Percentiles rank a stretch among this genome's conserved stretches.
Conservation (phyloP, 2,329 filamentous ascomycete genomes). For the Lithohypha guttulata region DNA sequence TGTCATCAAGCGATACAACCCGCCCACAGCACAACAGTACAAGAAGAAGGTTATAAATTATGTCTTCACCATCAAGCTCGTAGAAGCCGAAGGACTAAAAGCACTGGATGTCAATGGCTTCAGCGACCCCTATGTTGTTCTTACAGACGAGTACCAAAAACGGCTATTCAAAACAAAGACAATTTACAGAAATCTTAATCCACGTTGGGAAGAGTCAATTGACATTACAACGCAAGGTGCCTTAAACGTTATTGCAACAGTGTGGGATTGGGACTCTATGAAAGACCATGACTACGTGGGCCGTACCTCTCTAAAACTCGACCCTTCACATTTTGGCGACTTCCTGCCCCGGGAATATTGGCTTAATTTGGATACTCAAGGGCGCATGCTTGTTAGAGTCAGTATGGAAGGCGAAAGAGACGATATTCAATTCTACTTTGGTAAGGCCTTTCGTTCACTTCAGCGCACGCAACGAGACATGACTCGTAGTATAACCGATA, state of each 20-base stretch:
- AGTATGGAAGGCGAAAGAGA: constrained; percentile 98
- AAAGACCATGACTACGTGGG: constrained; percentile 97
- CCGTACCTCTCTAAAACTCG: constrained; percentile 92
- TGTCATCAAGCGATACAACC: constrained; percentile 63
- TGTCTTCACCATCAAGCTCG: constrained; percentile 97
- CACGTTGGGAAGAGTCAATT: constrained; percentile 92
- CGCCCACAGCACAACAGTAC: constrained; percentile 57
- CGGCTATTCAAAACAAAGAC: constrained; percentile 89
- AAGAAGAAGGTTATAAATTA: constrained; percentile 70
- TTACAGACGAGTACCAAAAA: constrained; percentile 96
- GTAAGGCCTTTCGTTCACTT: constrained; percentile 87
- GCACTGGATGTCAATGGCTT: constrained; percentile 92
- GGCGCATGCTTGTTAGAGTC: constrained; percentile 74
- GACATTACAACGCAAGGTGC: constrained; percentile 89
- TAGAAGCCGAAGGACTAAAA: constrained; percentile 94
- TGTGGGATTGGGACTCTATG: constrained; percentile 97
- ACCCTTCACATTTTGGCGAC: constrained; percentile 92
- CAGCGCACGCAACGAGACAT: constrained; percentile 96
- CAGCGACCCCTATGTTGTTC: constrained; percentile 93
- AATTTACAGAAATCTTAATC: constrained; percentile 80
- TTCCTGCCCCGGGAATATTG: constrained; percentile 94
- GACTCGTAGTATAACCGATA: constrained; percentile 95
- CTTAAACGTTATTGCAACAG: constrained; percentile 87
- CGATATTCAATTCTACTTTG: constrained; percentile 97
- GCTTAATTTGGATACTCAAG: constrained; percentile 94